phyloP scores from a whole-genome alignment of 2,329 filamentous ascomycete species.

The Byssothecium circinans region DNA sequence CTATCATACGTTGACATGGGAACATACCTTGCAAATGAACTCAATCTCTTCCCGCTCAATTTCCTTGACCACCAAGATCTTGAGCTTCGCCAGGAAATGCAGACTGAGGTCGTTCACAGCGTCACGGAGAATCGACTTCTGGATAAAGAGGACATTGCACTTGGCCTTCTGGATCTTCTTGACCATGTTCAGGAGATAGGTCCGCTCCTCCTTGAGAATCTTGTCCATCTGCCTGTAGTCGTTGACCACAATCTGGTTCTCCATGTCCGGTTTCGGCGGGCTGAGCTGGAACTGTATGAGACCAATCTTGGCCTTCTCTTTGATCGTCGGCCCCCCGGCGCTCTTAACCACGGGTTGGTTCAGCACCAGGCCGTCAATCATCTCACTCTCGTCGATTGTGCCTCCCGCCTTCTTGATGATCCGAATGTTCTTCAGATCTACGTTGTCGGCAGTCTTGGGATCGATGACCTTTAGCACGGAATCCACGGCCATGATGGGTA shows the following conservation, averaged over 20 bases:
- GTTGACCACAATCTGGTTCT: conserved; percentile 98
- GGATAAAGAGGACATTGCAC: conserved; percentile 97
- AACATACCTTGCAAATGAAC: conserved; percentile 83
- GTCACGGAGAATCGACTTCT: conserved; percentile 97
- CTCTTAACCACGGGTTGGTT: conserved; percentile 93
- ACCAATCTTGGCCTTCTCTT: conserved; percentile 97
- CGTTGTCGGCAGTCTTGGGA: conserved; percentile 91
- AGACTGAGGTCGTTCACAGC: conserved; percentile 97
- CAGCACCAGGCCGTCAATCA: conserved; percentile 91
- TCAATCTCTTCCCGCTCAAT: conserved; percentile 98
- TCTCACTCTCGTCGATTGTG: conserved; percentile 97
- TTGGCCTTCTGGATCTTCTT: conserved; percentile 99
- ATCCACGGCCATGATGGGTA: conserved; percentile 98
- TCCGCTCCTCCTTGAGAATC: conserved; percentile 98
- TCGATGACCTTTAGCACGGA: conserved; percentile 96
- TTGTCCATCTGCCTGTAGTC: conserved; percentile 99
- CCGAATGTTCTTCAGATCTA: conserved; percentile 93
- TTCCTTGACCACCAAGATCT: conserved; percentile 94
- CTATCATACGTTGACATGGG: neutral
- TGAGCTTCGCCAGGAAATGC: conserved; percentile 96
- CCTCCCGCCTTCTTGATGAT: conserved; percentile 98
- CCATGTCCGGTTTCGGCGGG: conserved; percentile 98
- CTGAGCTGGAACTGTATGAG: conserved; percentile 98
- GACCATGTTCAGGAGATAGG: conserved; percentile 96
- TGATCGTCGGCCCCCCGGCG: conserved; percentile 83